Conservation (phyloP, 345 rosid species). For the Sonneratia alba region DNA sequence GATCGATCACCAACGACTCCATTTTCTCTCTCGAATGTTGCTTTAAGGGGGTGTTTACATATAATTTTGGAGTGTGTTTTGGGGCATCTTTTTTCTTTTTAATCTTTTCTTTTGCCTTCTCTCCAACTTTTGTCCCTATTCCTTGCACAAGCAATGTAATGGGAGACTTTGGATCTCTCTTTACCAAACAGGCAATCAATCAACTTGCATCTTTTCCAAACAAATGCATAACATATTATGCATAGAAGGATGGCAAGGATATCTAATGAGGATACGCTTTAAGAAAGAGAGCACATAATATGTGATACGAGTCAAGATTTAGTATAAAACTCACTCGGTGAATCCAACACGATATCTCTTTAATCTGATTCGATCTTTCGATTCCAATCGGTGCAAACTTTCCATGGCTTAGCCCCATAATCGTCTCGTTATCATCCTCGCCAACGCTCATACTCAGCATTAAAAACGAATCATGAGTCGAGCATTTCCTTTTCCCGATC, state of each 20-base stretch:
- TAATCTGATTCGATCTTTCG: no score
- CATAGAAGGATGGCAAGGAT: not conserved
- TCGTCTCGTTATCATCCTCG: no score
- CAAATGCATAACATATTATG: not conserved
- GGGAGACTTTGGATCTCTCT: constrained; percentile 3
- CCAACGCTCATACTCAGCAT: no score
- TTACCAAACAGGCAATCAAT: constrained; percentile 3
- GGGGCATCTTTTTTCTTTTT: not conserved
- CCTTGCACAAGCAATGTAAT: not conserved
- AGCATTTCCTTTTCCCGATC: no score
- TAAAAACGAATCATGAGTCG: no score
- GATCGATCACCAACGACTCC: no score
- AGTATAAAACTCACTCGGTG: not conserved
- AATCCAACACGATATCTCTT: not conserved
- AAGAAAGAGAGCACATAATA: no score
- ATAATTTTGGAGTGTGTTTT: no score
- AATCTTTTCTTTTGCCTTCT: not conserved
- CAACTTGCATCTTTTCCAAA: not conserved
- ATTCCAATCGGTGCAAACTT: no score
- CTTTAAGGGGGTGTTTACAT: no score
- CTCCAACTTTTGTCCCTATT: not conserved
- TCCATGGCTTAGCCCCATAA: no score
- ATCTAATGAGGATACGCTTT: constrained; percentile 1
- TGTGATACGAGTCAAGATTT: not conserved
- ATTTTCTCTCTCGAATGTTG: no score